These are phyloP conservation scores for Mikania micrantha DNA, from an alignment of 129 eudicot genomes.

Conservation along the genomic window DNA sequence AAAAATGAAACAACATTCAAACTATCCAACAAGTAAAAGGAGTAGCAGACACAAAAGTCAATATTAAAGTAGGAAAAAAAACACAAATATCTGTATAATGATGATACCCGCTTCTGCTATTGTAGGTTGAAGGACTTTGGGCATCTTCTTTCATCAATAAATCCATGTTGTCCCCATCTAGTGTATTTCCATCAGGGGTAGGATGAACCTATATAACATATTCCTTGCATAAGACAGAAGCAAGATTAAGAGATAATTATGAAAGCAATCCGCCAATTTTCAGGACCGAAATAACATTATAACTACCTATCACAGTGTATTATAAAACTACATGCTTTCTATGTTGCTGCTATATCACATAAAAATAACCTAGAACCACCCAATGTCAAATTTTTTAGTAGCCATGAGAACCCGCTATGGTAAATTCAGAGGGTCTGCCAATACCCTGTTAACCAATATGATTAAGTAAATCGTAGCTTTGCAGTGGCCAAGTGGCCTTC, in stretches of 20 bases:
- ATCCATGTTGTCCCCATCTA: conserved; percentile 39
- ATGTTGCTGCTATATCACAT: not conserved
- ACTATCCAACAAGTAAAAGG: not conserved
- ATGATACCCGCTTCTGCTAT: conserved; percentile 36
- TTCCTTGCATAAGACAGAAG: conserved; percentile 35
- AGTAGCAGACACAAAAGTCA: not conserved
- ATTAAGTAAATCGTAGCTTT: too few species aligned
- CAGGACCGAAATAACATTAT: not conserved
- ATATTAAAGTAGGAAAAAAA: not conserved
- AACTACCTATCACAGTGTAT: not conserved
- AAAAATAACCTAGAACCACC: not conserved
- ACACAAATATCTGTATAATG: conserved; percentile 2
- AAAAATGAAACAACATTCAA: not conserved
- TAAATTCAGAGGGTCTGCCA: too few species aligned
- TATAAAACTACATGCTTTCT: not conserved
- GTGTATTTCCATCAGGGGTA: conserved; percentile 30
- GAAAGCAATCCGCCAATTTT: conserved; percentile 12
- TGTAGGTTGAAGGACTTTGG: conserved; percentile 40
- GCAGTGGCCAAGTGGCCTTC: too few species aligned
- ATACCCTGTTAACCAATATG: too few species aligned
- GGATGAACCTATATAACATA: conserved; percentile 52
- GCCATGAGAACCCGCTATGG: too few species aligned
- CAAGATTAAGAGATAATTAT: conserved; percentile 20
- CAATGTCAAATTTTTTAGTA: too few species aligned
- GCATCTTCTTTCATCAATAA: conserved; percentile 48